Base-by-base conservation (phyloP, 805 yeast genomes). In the Yamadazyma insecticola region DNA sequence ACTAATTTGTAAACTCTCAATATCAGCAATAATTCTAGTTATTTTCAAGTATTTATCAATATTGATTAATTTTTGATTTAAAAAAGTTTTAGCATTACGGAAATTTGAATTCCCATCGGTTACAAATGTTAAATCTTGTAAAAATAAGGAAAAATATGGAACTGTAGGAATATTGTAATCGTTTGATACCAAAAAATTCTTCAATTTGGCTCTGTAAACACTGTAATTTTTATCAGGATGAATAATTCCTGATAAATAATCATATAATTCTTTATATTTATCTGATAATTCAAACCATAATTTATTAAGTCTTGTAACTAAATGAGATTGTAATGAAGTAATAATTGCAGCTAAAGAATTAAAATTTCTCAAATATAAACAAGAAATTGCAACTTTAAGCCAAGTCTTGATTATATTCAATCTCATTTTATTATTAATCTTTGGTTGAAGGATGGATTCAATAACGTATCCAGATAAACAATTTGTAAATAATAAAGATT, bases 121-220 rank as follows among this genome's bases (percentile, higher is more conserved):
- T n/a, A 82, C 76, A 57, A 83, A 82, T 0, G 89, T 82, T 45
- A 84, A 63, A 55, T 84, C 95, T 55, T 81, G 92, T 26, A 84
- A 59, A 51, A 81, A 83, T 32, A 84, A 57, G 27, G 82, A 78
- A 35, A 83, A 68, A 50, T 82, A 84, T 12, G 95, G 95, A 22
- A 84, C 89, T 13, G 76, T 71, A 0, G 89, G 87, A 13, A 77
- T 61, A 36, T 61, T 71, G 51, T 57, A 57, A 23, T 71, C 74
- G 28, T 72, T 65, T 13, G 67, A 46, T 12, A 58, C 63, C 39
- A 79, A 56, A 32, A 80, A 70, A 44, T 74, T 74, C 33, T 70
- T 67, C 32, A 84, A 49, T 45, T 80, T 81, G 24, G 63, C 62
- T 46, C 95, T 60, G 62, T 84, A 84, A 6, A 81, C 76, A 37